These are phyloP conservation scores for Chalciporus pseudorubinellus DNA, from an alignment of 768 basidiomycete genomes.

Conservation along the genomic window DNA sequence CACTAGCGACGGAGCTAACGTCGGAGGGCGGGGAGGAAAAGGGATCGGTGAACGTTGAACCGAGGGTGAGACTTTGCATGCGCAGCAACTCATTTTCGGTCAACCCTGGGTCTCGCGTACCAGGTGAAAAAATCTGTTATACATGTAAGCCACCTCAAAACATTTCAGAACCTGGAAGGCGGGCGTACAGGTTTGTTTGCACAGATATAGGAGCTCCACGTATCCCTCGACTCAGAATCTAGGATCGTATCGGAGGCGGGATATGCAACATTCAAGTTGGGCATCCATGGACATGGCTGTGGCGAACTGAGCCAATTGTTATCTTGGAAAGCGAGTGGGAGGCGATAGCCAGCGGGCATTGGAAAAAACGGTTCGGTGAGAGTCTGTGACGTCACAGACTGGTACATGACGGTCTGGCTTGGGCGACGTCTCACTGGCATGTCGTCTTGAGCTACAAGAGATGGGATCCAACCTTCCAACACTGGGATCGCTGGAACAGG, in stretches of 20 bases:
- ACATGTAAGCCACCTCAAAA: neutral
- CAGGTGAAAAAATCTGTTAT: slow-evolving; percentile 1
- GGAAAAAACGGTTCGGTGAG: slow-evolving; percentile 7
- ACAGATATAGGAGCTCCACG: slow-evolving; percentile 2
- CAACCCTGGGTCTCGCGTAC: slow-evolving; percentile 1
- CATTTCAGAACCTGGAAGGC: neutral
- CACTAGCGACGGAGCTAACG: neutral
- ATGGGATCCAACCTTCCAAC: slow-evolving; percentile 19
- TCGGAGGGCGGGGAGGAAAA: slow-evolving; percentile 11
- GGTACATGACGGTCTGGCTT: slow-evolving; percentile 34
- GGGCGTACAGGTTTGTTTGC: slow-evolving; percentile 16
- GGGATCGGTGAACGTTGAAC: slow-evolving; percentile 24
- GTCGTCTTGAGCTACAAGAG: slow-evolving; percentile 30
- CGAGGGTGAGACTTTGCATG: slow-evolving; percentile 19
- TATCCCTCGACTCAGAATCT: neutral
- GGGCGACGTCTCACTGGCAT: slow-evolving; percentile 36
- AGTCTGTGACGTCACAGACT: slow-evolving; percentile 23
- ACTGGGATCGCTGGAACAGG: slow-evolving; percentile 22
- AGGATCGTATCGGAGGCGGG: slow-evolving; percentile 5
- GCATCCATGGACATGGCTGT: neutral
- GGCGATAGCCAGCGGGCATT: neutral
- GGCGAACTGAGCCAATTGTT: slow-evolving; percentile 16
- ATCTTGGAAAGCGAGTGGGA: neutral
- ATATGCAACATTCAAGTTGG: slow-evolving; percentile 1
- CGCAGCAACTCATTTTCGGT: neutral